These are phyloP conservation scores for Parmales sp. DNA, from an alignment of 108 stramenopile genomes.

Conservation along the genomic window DNA sequence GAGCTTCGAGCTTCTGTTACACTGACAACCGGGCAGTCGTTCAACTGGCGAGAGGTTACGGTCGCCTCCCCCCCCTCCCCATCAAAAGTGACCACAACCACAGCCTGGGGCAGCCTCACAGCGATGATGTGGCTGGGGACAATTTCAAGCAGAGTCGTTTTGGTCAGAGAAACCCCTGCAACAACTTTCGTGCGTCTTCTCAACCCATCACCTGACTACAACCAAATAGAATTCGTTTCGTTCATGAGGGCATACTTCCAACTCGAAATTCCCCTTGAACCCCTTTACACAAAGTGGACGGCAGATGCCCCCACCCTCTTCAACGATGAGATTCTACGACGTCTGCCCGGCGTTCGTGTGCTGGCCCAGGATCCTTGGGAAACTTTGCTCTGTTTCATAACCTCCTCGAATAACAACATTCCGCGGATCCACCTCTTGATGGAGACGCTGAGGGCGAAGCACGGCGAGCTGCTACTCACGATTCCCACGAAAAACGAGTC, in stretches of 20 bases:
- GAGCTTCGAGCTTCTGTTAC: background rate
- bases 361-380: slow-evolving; percentile 89
- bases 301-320: slow-evolving; percentile 38
- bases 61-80: background rate
- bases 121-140: background rate
- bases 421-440: slow-evolving; percentile 87
- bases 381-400: slow-evolving; percentile 92
- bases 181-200: slow-evolving; percentile 63
- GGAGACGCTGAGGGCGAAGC: slow-evolving; percentile 52
- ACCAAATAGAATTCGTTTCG: slow-evolving; percentile 12
- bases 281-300: slow-evolving; percentile 68
- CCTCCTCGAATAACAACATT: slow-evolving; percentile 98
- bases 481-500: slow-evolving; percentile 19
- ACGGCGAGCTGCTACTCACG: slow-evolving; percentile 54
- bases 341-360: slow-evolving; percentile 76
- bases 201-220: slow-evolving; percentile 23
- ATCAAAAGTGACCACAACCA: background rate
- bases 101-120: background rate
- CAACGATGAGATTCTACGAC: slow-evolving; percentile 37
- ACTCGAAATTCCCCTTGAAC: slow-evolving; percentile 40
- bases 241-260: slow-evolving; percentile 60
- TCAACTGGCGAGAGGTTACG: background rate
- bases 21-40: background rate
- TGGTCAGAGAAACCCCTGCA: slow-evolving; percentile 58
- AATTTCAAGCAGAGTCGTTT: slow-evolving; percentile 27